Evolutionary conservation across 257 asterid genomes (phyloP).

Genomic region (Schizonepeta tenuifolia): DNA sequence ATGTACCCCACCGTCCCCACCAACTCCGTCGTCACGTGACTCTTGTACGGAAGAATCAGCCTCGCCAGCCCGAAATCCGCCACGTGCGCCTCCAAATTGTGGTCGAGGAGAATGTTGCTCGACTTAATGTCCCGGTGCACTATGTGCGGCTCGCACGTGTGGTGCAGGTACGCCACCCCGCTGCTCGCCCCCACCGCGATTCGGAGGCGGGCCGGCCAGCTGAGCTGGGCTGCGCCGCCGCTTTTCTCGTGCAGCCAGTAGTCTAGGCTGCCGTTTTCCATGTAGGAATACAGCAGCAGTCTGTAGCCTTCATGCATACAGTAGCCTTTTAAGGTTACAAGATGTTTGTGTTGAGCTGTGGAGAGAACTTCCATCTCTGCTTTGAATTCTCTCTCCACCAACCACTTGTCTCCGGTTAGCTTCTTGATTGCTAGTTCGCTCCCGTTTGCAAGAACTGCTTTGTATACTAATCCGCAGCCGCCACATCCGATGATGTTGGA

Average conservation of each 20-base stretch:
- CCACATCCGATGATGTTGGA: constrained; percentile 91
- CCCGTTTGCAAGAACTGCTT: constrained; percentile 70
- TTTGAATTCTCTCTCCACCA: constrained; percentile 90
- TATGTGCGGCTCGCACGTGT: constrained; percentile 80
- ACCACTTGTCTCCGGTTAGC: constrained; percentile 89
- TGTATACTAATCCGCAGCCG: constrained; percentile 85
- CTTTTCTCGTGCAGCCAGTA: constrained; percentile 87
- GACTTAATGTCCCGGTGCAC: constrained; percentile 89
- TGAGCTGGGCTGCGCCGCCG: constrained; percentile 66
- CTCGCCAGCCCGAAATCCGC: constrained; percentile 92
- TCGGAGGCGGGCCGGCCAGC: constrained; percentile 74
- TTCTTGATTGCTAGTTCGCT: constrained; percentile 77
- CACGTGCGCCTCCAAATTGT: constrained; percentile 72
- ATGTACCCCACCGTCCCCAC: constrained; percentile 97
- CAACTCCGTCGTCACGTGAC: constrained; percentile 88
- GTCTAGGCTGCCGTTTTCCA: constrained; percentile 96
- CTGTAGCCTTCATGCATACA: constrained; percentile 75
- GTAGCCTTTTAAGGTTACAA: constrained; percentile 80
- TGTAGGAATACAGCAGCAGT: constrained; percentile 70
- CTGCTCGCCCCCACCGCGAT: constrained; percentile 69
- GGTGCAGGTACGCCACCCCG: constrained; percentile 95
- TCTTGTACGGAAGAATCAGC: constrained; percentile 70
- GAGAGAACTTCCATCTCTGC: constrained; percentile 92
- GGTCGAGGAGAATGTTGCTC: constrained; percentile 85
- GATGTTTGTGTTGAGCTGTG: constrained; percentile 78